Evolutionary conservation across 495 filamentous ascomycete genomes (phyloP).

Genomic region (Penicillium odoratum): DNA sequence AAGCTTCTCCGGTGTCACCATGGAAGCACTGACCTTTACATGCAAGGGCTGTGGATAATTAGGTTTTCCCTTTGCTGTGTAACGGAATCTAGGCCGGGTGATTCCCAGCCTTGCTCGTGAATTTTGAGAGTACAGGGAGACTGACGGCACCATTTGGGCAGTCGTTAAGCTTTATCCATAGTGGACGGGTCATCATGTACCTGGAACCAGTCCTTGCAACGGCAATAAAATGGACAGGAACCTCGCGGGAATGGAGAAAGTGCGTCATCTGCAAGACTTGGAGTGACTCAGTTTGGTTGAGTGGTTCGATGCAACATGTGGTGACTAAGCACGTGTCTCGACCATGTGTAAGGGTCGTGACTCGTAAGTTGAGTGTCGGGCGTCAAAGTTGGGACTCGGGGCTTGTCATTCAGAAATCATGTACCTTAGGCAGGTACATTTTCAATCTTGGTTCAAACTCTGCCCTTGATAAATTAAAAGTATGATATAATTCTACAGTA

Average conservation of each 20-base stretch:
- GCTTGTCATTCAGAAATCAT: too few relatives aligned
- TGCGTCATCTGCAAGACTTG: constrained; percentile 10
- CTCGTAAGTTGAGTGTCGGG: not conserved
- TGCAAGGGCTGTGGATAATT: constrained; percentile 4
- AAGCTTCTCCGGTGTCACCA: constrained; percentile 1
- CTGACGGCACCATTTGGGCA: constrained; percentile 1
- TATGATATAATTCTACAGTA: not conserved
- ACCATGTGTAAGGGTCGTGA: not conserved
- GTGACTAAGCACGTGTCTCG: not conserved
- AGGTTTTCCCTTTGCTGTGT: not conserved
- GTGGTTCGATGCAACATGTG: constrained; percentile 13
- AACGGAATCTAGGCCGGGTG: not conserved
- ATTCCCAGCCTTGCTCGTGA: not conserved
- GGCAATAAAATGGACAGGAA: not conserved
- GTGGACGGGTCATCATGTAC: constrained; percentile 12
- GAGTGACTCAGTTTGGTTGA: not conserved
- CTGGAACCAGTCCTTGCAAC: constrained; percentile 1
- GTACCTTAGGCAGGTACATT: not conserved
- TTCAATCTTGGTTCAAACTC: not conserved
- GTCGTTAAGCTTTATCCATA: constrained; percentile 15
- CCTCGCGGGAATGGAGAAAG: not conserved
- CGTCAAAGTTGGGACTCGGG: not conserved
- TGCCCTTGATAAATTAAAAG: not conserved
- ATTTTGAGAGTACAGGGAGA: not conserved
- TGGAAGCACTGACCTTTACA: not conserved